Base-by-base conservation (phyloP, 2,329 filamentous ascomycete species). In the Xylaria sp. region DNA sequence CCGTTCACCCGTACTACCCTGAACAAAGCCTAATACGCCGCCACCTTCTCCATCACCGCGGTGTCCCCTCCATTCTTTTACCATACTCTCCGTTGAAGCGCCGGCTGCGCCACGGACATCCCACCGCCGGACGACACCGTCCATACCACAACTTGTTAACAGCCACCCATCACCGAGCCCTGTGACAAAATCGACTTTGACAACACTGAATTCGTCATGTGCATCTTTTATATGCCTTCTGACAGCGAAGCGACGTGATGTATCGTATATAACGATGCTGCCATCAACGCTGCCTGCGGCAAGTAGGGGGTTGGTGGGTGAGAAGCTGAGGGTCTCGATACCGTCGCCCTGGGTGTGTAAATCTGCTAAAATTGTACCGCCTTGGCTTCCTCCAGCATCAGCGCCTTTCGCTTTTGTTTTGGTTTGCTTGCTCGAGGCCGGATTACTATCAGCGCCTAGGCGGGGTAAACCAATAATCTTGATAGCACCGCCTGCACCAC, bases 21-120 rank as follows among this genome's bases (percentile, higher is more conserved):
- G 94, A 62, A 97, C 94, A 78, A 98, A 99, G 0, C 92, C 94
- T 74, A 98, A 82, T 9, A 98, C 91, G 62, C 95, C 95, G 41
- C 94, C 95, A 25, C 94, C 91, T 82, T 96, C 93, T 13, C 94
- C 92, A 78, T 93, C 89, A 36, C 94, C 90, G 75, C 93, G 80
- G 79, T 99, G 96, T 0, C 96, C 96, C 80, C 87, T 94, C 94
- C 94, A 98, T 81, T 98, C 94, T 72, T 90, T 91, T 28, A 93
- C 83, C 62, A 97, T 94, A 62, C 90, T 89, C 9, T 86, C 89
- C 1, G 89, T 89, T 0, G 88, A 88, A 0, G 87, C 86, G 1
- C 73, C 75, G 18, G 70, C 74, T 12, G 80, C 79, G n/a, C 85
- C 86, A n/a, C 86, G 82, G 62, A 89, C 78, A 81, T 99, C 95